These are phyloP conservation scores for Pestalotiopsis sp. DNA, from an alignment of 2,329 filamentous ascomycete genomes.

Conservation along the genomic window DNA sequence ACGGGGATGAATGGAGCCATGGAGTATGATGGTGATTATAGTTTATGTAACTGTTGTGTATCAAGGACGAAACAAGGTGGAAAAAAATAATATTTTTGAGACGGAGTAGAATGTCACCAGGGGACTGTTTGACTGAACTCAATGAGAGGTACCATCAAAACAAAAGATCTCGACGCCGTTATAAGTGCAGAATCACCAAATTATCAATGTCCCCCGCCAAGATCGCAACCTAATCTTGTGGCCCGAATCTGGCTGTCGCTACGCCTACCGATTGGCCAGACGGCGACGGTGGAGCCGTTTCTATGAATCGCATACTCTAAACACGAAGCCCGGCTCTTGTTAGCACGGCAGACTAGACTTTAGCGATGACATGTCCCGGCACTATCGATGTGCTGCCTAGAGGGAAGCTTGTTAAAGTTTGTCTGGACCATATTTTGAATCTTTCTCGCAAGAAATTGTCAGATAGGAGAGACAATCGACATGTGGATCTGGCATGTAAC, in stretches of 20 bases:
- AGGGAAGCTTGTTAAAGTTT: no score
- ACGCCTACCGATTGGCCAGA: not conserved
- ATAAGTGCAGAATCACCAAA: no score
- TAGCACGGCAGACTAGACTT: not conserved
- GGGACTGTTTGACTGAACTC: no score
- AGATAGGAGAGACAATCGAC: no score
- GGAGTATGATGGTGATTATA: not conserved
- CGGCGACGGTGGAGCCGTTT: not conserved
- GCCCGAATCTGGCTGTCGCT: not conserved
- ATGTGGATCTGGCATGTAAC: no score
- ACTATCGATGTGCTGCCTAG: not conserved
- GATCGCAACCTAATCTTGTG: not conserved
- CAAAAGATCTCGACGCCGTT: no score
- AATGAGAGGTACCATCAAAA: no score
- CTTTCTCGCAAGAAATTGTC: no score
- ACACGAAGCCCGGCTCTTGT: not conserved
- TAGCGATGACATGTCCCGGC: not conserved
- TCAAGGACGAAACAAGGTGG: no score
- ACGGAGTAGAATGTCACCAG: no score
- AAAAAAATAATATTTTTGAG: no score
- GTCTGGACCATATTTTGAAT: no score
- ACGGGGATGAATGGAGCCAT: not conserved
- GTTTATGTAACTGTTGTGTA: not conserved
- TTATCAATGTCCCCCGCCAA: not conserved
- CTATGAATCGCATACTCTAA: not conserved